These are phyloP conservation scores for Aspergillus tubingensis DNA, from an alignment of 2,329 filamentous ascomycete species.

Conservation along the genomic window DNA sequence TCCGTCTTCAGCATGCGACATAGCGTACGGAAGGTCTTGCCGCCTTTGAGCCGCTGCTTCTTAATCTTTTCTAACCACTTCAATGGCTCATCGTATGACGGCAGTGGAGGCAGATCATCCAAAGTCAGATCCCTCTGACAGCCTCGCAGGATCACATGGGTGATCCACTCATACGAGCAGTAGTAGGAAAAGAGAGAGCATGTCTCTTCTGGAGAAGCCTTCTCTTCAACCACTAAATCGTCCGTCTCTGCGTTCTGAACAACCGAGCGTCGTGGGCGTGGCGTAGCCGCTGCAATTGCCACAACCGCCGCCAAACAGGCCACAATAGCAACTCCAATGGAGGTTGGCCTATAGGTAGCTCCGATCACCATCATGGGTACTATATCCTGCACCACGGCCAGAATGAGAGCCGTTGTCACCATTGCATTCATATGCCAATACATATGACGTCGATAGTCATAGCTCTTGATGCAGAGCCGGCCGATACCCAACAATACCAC, in stretches of 20 bases:
- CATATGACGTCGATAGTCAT: slow-evolving; percentile 14
- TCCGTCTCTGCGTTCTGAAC: slow-evolving; percentile 21
- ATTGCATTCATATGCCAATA: slow-evolving; percentile 30
- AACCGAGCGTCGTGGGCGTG: slow-evolving; percentile 21
- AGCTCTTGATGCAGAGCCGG: slow-evolving; percentile 20
- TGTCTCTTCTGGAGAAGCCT: slow-evolving; percentile 33
- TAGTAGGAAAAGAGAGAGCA: slow-evolving; percentile 37
- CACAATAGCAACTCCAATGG: slow-evolving; percentile 21
- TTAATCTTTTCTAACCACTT: slow-evolving; percentile 30
- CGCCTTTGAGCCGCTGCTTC: slow-evolving; percentile 26
- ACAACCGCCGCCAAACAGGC: slow-evolving; percentile 20
- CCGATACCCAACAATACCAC: slow-evolving; percentile 23
- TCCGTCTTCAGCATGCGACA: slow-evolving; percentile 27
- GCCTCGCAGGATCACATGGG: slow-evolving; percentile 32
- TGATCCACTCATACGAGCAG: slow-evolving; percentile 38
- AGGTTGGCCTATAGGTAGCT: slow-evolving; percentile 18
- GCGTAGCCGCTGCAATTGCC: slow-evolving; percentile 19
- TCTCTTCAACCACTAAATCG: slow-evolving; percentile 8
- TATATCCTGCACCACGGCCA: slow-evolving; percentile 26
- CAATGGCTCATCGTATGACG: slow-evolving; percentile 32
- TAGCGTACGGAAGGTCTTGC: slow-evolving; percentile 31
- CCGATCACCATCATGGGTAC: slow-evolving; percentile 29
- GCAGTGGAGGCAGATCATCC: slow-evolving; percentile 36
- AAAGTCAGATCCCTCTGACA: slow-evolving; percentile 31
- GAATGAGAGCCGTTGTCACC: slow-evolving; percentile 17